phyloP scores from a whole-genome alignment of 345 rosid genomes.

The Hypericum androsaemum region DNA sequence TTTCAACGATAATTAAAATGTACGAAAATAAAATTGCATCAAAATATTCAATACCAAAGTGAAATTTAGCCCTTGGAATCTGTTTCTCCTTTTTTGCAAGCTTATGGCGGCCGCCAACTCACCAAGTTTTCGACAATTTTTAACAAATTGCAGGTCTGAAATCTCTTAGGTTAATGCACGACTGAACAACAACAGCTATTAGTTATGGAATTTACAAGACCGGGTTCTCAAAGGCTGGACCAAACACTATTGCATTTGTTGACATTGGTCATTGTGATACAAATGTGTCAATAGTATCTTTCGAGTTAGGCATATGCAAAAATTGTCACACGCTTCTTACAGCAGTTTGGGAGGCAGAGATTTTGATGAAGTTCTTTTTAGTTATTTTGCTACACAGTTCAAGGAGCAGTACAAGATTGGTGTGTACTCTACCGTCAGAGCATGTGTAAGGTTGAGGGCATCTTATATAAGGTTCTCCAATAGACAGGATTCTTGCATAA shows the following conservation, averaged over 20 bases:
- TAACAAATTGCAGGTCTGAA: constrained; percentile 52
- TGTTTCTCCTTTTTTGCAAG: too few species aligned
- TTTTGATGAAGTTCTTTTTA: constrained; percentile 45
- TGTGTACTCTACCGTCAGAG: constrained; percentile 43
- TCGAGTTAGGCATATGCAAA: constrained; percentile 41
- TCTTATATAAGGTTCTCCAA: too few species aligned
- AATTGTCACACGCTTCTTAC: constrained; percentile 46
- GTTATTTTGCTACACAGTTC: constrained; percentile 46
- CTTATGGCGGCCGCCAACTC: too few species aligned
- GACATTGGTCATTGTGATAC: constrained; percentile 58
- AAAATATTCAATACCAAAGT: too few species aligned
- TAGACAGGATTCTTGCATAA: too few species aligned
- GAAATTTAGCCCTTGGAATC: too few species aligned
- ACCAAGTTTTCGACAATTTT: too few species aligned
- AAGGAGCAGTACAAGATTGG: constrained; percentile 43
- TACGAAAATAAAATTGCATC: too few species aligned
- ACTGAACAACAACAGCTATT: constrained; percentile 48
- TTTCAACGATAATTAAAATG: too few species aligned
- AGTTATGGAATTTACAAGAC: constrained; percentile 53
- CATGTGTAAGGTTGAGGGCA: constrained; percentile 39
- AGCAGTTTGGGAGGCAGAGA: constrained; percentile 51
- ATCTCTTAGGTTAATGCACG: constrained; percentile 51
- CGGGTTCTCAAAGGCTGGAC: constrained; percentile 34
- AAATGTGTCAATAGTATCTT: constrained; percentile 41
- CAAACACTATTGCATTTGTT: constrained; percentile 36